Evolutionary conservation across 1,284 basidiomycete genomes (phyloP).

Genomic region (Crucibulum cyathiforme): DNA sequence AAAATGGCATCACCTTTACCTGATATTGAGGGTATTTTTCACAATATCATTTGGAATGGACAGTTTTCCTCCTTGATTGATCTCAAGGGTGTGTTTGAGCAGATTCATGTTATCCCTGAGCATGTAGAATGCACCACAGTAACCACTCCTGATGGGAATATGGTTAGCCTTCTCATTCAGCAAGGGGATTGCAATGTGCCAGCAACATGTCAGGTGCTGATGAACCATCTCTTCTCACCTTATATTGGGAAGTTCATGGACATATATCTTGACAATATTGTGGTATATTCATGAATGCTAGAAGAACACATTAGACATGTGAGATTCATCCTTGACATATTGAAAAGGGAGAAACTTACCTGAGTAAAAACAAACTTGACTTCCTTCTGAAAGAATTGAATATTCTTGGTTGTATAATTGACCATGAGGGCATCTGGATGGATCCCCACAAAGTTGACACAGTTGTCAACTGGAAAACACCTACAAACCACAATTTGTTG

Average conservation of each 20-base stretch:
- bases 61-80: conserved; percentile 32
- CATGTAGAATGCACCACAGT: conserved; percentile 29
- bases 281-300: conserved; percentile 33
- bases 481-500: conserved; percentile 23
- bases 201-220: background rate
- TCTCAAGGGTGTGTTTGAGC: conserved; percentile 38
- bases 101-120: conserved; percentile 33
- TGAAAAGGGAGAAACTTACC: conserved; percentile 28
- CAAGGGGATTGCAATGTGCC: conserved; percentile 25
- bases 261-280: conserved; percentile 34
- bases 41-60: conserved; percentile 6
- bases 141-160: conserved; percentile 37
- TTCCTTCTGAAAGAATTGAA: conserved; percentile 29
- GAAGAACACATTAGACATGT: conserved; percentile 37
- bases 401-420: conserved; percentile 35
- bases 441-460: conserved; percentile 39
- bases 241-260: conserved; percentile 18
- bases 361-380: conserved; percentile 28
- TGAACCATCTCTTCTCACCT: conserved; percentile 5
- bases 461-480: conserved; percentile 33
- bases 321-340: conserved; percentile 26
- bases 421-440: conserved; percentile 35
- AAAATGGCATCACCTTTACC: conserved; percentile 18
- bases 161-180: conserved; percentile 37
- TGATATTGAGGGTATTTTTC: conserved; percentile 32